Percentiles rank a stretch among this genome's conserved stretches.
These are phyloP conservation scores for Apiotrichum gamsii DNA, from an alignment of 1,284 basidiomycete species.

Conservation along the genomic window DNA sequence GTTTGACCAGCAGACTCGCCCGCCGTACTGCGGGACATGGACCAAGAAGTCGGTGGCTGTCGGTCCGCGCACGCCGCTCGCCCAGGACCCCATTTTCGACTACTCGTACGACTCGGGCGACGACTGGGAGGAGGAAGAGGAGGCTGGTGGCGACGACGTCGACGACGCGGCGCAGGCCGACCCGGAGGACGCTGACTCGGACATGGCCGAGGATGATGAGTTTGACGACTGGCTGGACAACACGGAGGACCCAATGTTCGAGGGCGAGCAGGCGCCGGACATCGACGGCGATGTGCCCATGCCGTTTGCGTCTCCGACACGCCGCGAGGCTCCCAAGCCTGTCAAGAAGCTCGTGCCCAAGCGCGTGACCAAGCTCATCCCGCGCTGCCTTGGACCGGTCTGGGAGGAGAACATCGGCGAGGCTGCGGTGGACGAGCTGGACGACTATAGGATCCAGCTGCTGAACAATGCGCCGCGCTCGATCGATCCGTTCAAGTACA, in stretches of 20 bases:
- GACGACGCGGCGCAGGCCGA: conserved; percentile 35
- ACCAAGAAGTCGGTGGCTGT: conserved; percentile 42
- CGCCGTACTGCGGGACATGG: conserved; percentile 45
- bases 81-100: conserved; percentile 44
- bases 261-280: conserved; percentile 26
- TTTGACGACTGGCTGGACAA: conserved; percentile 45
- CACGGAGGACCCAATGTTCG: conserved; percentile 16
- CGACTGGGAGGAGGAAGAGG: conserved; percentile 47
- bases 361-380: conserved; percentile 41
- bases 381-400: conserved; percentile 39
- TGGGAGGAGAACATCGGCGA: conserved; percentile 40
- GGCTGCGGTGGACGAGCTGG: conserved; percentile 29
- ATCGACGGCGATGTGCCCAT: conserved; percentile 35
- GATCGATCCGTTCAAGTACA: conserved; percentile 44
- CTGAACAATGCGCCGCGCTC: conserved; percentile 43
- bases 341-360: conserved; percentile 26
- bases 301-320: conserved; percentile 13
- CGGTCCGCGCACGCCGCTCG: conserved; percentile 45
- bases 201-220: conserved; percentile 21
- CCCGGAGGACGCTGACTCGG: conserved; percentile 32
- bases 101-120: conserved; percentile 46
- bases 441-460: conserved; percentile 40
- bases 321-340: not conserved
- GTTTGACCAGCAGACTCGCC: conserved; percentile 43
- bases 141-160: conserved; percentile 40